Evolutionary conservation across 345 rosid species (phyloP).

Genomic region (Cardamine occulta): DNA sequence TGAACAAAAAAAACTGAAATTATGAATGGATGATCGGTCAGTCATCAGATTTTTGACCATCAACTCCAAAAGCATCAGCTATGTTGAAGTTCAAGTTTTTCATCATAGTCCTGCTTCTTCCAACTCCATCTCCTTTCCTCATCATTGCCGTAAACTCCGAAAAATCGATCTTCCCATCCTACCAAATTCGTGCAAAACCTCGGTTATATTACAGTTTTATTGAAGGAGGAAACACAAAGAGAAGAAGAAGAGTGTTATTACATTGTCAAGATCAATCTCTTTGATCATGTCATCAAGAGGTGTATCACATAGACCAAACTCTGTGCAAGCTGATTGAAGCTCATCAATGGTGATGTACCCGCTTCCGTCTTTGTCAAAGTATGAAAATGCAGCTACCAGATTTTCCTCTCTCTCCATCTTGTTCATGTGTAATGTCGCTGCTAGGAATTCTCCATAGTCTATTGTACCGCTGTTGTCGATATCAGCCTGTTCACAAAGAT

Average conservation of each 20-base stretch:
- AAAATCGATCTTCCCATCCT: slow-evolving; percentile 48
- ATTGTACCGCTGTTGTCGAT: slow-evolving; percentile 88
- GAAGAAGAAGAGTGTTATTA: slow-evolving; percentile 36
- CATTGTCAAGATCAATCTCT: slow-evolving; percentile 93
- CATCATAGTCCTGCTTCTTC: slow-evolving; percentile 75
- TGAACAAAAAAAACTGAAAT: not conserved
- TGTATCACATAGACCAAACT: slow-evolving; percentile 83
- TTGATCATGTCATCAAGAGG: slow-evolving; percentile 81
- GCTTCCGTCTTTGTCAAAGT: slow-evolving; percentile 91
- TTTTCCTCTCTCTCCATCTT: slow-evolving; percentile 97
- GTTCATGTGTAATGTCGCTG: slow-evolving; percentile 92
- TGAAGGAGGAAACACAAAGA: not conserved
- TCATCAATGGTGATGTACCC: slow-evolving; percentile 96
- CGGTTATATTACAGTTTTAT: not conserved
- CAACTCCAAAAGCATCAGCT: slow-evolving; percentile 72
- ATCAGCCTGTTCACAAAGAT: slow-evolving; percentile 67
- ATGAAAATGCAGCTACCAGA: slow-evolving; percentile 83
- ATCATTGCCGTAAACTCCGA: slow-evolving; percentile 84
- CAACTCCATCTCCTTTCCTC: slow-evolving; percentile 71
- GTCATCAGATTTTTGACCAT: slow-evolving; percentile 32
- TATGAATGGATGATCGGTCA: not conserved
- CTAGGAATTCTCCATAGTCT: slow-evolving; percentile 95
- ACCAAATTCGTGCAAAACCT: not conserved
- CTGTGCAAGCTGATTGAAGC: slow-evolving; percentile 92
- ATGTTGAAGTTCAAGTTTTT: slow-evolving; percentile 68